Evolutionary conservation across 139 green algal genomes (phyloP).

Genomic region (Prasinococcaceae sp.): DNA sequence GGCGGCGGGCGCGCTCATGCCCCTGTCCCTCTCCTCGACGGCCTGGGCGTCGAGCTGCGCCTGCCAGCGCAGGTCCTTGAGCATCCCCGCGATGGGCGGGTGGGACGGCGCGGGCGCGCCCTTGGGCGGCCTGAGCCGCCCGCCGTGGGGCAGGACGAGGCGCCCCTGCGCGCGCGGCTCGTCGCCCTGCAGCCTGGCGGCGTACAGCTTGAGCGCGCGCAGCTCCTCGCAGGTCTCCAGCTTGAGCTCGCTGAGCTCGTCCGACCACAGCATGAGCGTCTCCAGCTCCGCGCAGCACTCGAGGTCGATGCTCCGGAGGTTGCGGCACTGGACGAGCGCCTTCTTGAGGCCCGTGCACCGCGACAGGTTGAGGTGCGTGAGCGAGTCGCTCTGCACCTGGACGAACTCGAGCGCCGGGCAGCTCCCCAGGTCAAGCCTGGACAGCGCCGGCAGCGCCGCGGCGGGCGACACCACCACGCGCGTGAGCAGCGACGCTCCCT

Average conservation of each 20-base stretch:
- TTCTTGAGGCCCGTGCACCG: constrained; percentile 39
- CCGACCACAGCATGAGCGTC: constrained; percentile 49
- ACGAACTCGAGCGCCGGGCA: constrained; percentile 45
- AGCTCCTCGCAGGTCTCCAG: background rate
- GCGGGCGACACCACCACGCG: constrained; percentile 40
- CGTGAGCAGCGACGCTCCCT: background rate
- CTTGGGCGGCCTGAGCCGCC: too few relatives aligned
- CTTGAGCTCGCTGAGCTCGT: constrained; percentile 27
- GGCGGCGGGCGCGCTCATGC: too few relatives aligned
- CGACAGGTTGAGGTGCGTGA: constrained; percentile 34
- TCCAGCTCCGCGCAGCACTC: constrained; percentile 36
- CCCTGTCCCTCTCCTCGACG: too few relatives aligned
- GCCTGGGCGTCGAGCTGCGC: too few relatives aligned
- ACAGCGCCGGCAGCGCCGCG: constrained; percentile 43
- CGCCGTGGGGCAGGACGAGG: too few relatives aligned
- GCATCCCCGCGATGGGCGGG: too few relatives aligned
- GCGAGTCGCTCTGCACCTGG: constrained; percentile 41
- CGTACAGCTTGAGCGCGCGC: background rate
- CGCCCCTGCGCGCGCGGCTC: too few relatives aligned
- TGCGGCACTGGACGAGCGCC: constrained; percentile 53
- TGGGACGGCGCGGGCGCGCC: too few relatives aligned
- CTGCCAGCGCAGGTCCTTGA: too few relatives aligned
- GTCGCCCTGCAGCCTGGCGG: too few relatives aligned
- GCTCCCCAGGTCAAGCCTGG: constrained; percentile 32
- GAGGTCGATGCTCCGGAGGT: constrained; percentile 33